Evolutionary conservation across 371 early-diverging fungal species (phyloP).

Genomic region (Haplosporangium sp.): DNA sequence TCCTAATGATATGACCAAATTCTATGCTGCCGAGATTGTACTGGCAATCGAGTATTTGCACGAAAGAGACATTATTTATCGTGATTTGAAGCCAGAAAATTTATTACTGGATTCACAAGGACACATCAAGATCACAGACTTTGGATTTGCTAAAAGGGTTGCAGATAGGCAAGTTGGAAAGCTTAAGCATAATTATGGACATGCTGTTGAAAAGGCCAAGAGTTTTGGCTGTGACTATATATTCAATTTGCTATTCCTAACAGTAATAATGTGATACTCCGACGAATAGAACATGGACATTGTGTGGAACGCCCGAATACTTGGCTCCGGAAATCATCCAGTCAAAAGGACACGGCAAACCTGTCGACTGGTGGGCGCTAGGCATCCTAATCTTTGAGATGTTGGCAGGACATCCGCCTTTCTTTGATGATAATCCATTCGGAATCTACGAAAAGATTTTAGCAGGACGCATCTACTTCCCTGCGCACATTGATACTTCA

Average conservation of each 20-base stretch:
- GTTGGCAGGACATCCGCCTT: constrained; percentile 95
- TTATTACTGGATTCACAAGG: constrained; percentile 91
- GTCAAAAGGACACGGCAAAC: constrained; percentile 95
- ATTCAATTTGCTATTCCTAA: background rate
- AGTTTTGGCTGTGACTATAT: too few species aligned
- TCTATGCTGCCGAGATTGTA: constrained; percentile 85
- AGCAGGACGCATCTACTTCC: constrained; percentile 89
- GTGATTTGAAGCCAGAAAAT: constrained; percentile 97
- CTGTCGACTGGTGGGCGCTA: constrained; percentile 99
- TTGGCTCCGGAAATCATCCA: constrained; percentile 73
- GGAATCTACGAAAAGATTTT: constrained; percentile 96
- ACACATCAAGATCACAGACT: constrained; percentile 98
- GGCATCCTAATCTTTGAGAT: constrained; percentile 98
- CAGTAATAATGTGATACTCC: too few species aligned
- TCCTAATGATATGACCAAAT: constrained; percentile 88
- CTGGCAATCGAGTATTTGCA: constrained; percentile 94
- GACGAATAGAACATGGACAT: constrained; percentile 81
- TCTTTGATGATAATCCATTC: constrained; percentile 94
- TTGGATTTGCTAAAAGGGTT: constrained; percentile 97
- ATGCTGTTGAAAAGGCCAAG: background rate
- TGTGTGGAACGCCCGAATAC: constrained; percentile 97
- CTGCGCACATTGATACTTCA: constrained; percentile 88
- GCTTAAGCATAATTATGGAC: background rate
- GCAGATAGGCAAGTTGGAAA: constrained; percentile 59
- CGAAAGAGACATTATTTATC: constrained; percentile 91